Conservation (phyloP, 495 filamentous ascomycete genomes). For the Pyrenula massariospora region DNA sequence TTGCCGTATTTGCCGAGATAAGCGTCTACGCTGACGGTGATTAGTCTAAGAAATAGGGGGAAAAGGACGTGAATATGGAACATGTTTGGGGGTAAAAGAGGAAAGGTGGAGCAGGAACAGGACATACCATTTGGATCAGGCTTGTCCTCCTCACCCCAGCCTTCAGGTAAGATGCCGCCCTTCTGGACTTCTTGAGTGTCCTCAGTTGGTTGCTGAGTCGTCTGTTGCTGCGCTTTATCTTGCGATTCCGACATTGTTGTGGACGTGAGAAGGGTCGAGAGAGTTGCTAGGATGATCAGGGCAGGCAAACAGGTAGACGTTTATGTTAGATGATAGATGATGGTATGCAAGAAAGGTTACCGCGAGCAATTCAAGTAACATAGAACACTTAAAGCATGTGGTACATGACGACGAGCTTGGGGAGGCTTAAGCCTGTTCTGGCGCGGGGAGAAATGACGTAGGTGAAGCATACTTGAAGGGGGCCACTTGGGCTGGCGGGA, state of each 20-base stretch:
- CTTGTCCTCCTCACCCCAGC: neutral
- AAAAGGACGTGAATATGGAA: neutral
- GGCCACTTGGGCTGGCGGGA: too few species aligned
- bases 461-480: too few species aligned
- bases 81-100: neutral
- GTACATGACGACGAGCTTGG: too few species aligned
- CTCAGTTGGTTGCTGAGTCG: neutral
- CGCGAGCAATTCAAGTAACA: too few species aligned
- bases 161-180: neutral
- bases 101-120: neutral
- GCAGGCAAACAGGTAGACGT: too few species aligned
- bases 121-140: neutral
- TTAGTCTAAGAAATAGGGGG: neutral
- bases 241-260: too few species aligned
- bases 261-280: too few species aligned
- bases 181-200: neutral
- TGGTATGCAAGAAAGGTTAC: too few species aligned
- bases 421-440: neutral
- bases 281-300: too few species aligned
- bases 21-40: neutral
- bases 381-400: too few species aligned
- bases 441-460: neutral
- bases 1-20: conserved; percentile 6
- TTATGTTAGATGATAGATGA: too few species aligned
- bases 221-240: neutral